Evolutionary conservation across 768 basidiomycete genomes (phyloP).

Genomic region (Macrolepiota fuliginosa): DNA sequence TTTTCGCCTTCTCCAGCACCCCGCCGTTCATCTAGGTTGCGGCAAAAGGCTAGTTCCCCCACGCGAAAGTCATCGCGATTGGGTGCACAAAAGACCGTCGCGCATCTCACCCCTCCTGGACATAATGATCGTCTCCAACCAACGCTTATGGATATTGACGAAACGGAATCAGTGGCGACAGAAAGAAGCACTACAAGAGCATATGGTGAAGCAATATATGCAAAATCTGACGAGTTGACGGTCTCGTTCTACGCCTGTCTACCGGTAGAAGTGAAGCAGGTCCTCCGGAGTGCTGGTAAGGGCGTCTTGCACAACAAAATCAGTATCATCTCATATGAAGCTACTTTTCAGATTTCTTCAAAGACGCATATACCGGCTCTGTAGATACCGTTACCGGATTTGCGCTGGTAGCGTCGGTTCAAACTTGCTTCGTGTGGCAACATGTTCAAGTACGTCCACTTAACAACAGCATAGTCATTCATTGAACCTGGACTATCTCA

Average conservation of each 20-base stretch:
- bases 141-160: constrained; percentile 61
- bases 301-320: constrained; percentile 3
- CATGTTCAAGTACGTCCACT: constrained; percentile 55
- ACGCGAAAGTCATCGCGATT: constrained; percentile 12
- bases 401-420: constrained; percentile 65
- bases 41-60: constrained; percentile 21
- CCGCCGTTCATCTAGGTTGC: constrained; percentile 44
- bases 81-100: constrained; percentile 24
- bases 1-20: constrained; percentile 61
- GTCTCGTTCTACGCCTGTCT: constrained; percentile 68
- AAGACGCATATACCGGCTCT: constrained; percentile 65
- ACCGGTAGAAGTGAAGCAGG: constrained; percentile 73
- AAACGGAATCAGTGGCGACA: constrained; percentile 35
- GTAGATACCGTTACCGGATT: constrained; percentile 74
- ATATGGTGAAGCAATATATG: constrained; percentile 50
- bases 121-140: constrained; percentile 37
- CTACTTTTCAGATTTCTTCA: constrained; percentile 54
- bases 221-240: constrained; percentile 69
- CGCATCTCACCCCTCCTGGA: constrained; percentile 38
- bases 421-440: constrained; percentile 84
- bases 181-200: constrained; percentile 34
- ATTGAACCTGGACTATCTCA: constrained; percentile 17
- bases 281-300: constrained; percentile 65
- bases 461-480: constrained; percentile 1
- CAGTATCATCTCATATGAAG: constrained; percentile 9